A percentile compares a stretch with the other conserved stretches of the same genome.
phyloP scores from a whole-genome alignment of 2,329 filamentous ascomycete genomes.

The Phoma sp. region DNA sequence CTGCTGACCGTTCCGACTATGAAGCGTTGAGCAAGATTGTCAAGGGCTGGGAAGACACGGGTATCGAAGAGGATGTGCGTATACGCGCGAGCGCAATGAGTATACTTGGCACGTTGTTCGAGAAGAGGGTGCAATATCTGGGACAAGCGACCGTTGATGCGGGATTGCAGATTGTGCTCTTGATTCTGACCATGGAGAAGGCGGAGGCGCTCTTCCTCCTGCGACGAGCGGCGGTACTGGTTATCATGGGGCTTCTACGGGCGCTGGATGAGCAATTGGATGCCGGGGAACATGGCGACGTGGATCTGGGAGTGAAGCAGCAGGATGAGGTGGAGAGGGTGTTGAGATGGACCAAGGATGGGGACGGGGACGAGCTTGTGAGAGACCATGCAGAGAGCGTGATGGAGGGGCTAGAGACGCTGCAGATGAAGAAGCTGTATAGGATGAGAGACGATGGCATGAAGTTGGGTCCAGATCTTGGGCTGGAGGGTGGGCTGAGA shows the following conservation, averaged over 20 bases:
- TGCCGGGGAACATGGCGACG: constrained; percentile 35
- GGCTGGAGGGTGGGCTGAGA: constrained; percentile 49
- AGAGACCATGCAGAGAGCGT: constrained; percentile 70
- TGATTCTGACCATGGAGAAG: constrained; percentile 68
- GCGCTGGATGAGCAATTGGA: constrained; percentile 63
- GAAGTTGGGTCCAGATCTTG: constrained; percentile 31
- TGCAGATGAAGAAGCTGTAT: constrained; percentile 62
- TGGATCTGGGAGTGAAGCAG: constrained; percentile 62
- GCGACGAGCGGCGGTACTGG: constrained; percentile 69
- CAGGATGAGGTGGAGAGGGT: constrained; percentile 67
- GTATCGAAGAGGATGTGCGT: constrained; percentile 69
- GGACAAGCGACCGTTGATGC: constrained; percentile 50
- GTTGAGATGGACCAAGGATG: constrained; percentile 67
- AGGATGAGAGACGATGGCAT: constrained; percentile 42
- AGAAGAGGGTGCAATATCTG: constrained; percentile 57
- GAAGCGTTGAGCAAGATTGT: constrained; percentile 65
- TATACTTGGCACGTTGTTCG: constrained; percentile 65
- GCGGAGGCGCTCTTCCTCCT: constrained; percentile 68
- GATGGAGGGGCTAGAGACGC: constrained; percentile 70
- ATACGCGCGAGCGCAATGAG: constrained; percentile 73
- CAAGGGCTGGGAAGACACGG: constrained; percentile 71
- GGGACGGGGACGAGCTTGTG: constrained; percentile 73
- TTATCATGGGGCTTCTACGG: constrained; percentile 67
- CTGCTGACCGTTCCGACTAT: constrained; percentile 45
- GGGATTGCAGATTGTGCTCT: constrained; percentile 68